phyloP scores from a whole-genome alignment of 352 stramenopile species.

The Phytophthora citricola region DNA sequence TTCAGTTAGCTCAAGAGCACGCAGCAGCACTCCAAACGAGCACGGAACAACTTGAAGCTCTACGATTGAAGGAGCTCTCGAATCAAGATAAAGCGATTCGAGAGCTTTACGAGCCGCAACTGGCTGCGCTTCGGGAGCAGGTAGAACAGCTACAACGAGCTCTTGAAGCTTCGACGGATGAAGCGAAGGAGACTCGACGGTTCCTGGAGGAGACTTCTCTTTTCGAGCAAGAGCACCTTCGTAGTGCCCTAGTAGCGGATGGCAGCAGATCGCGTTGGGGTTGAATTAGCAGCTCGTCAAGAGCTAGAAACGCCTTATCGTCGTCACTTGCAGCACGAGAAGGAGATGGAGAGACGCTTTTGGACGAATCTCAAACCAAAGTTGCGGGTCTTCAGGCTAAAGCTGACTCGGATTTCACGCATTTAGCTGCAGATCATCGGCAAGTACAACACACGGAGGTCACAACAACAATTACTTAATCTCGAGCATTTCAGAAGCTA shows the following conservation, averaged over 20 bases:
- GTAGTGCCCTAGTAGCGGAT: slow-evolving; percentile 25
- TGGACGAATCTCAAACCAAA: slow-evolving; percentile 27
- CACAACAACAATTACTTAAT: too few relatives aligned
- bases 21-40: slow-evolving; percentile 17
- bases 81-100: slow-evolving; percentile 28
- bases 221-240: slow-evolving; percentile 40
- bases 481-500: too few relatives aligned
- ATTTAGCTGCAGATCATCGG: slow-evolving; percentile 20
- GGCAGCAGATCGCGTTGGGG: slow-evolving; percentile 5
- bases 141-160: slow-evolving; percentile 16
- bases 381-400: slow-evolving; percentile 24
- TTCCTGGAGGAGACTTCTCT: slow-evolving; percentile 30
- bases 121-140: slow-evolving; percentile 30
- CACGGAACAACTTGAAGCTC: slow-evolving; percentile 22
- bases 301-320: slow-evolving; percentile 14
- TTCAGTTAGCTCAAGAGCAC: slow-evolving; percentile 29
- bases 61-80: slow-evolving; percentile 25
- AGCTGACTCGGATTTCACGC: slow-evolving; percentile 31
- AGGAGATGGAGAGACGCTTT: slow-evolving; percentile 23
- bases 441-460: slow-evolving; percentile 33
- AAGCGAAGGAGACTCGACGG: slow-evolving; percentile 21
- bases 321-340: slow-evolving; percentile 6
- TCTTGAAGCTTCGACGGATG: slow-evolving; percentile 14
- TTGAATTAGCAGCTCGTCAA: slow-evolving; percentile 17
- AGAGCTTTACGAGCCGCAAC: slow-evolving; percentile 36